These are phyloP conservation scores for Centella asiatica DNA, from an alignment of 129 eudicot genomes.

Conservation along the genomic window DNA sequence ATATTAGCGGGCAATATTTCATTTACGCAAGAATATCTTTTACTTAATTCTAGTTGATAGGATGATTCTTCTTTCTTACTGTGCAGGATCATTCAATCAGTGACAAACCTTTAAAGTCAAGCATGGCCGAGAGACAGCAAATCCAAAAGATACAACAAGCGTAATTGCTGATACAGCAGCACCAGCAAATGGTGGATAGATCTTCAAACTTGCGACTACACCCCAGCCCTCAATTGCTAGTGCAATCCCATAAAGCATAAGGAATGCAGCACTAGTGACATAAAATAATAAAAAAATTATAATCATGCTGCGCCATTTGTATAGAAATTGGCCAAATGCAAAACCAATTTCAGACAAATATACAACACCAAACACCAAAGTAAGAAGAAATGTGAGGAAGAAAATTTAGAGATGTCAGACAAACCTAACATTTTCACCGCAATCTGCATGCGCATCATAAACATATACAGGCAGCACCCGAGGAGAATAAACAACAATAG, in stretches of 20 bases:
- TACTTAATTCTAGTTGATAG: not conserved
- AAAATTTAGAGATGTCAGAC: constrained; percentile 22
- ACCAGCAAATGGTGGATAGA: constrained; percentile 97
- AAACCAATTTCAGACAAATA: not conserved
- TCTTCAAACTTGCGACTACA: constrained; percentile 93
- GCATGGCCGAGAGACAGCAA: constrained; percentile 99
- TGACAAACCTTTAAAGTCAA: constrained; percentile 81
- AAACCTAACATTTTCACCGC: constrained; percentile 96
- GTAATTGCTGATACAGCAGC: constrained; percentile 98
- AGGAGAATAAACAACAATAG: constrained; percentile 98
- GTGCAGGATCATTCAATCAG: not conserved
- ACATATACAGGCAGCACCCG: constrained; percentile 96
- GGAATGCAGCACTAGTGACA: constrained; percentile 80
- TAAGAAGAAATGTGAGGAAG: constrained; percentile 2
- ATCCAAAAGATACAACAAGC: constrained; percentile 95
- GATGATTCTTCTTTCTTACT: not conserved
- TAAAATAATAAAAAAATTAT: not conserved
- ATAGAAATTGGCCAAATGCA: not conserved
- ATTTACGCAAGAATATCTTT: not conserved
- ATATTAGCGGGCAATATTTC: not conserved
- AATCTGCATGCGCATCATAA: constrained; percentile 98
- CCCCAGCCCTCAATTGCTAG: constrained; percentile 99
- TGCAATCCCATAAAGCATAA: constrained; percentile 88
- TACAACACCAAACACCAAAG: not conserved
- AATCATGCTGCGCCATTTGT: not conserved